A percentile compares a stretch with the other conserved stretches of the same genome.
phyloP scores from a whole-genome alignment of 2,329 filamentous ascomycete genomes.

The Helotiales sp. region DNA sequence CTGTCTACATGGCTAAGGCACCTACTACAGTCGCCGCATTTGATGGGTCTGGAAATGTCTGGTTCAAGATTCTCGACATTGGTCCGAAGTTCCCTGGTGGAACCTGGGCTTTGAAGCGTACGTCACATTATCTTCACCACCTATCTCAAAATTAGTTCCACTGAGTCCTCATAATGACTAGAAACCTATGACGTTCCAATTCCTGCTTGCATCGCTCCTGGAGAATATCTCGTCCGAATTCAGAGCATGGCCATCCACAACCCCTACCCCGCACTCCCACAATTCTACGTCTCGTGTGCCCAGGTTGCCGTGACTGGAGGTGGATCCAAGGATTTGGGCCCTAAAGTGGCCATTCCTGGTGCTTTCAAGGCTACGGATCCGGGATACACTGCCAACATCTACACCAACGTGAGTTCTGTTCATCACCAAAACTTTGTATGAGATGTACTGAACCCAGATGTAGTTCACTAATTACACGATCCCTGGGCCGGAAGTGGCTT shows the following conservation, averaged over 20 bases:
- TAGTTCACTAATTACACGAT: slow-evolving; percentile 29
- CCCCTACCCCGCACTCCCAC: slow-evolving; percentile 35
- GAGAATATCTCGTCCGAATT: slow-evolving; percentile 39
- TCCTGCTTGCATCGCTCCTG: slow-evolving; percentile 33
- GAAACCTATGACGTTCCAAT: slow-evolving; percentile 38
- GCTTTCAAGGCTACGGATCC: slow-evolving; percentile 29
- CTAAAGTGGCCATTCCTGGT: slow-evolving; percentile 36
- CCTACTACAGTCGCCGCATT: slow-evolving; percentile 41
- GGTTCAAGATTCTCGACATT: slow-evolving; percentile 46
- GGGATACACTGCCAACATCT: slow-evolving; percentile 27
- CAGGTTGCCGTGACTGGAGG: slow-evolving; percentile 38
- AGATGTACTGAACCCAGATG: not conserved
- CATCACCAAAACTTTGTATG: too few species aligned
- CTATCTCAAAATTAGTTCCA: not conserved
- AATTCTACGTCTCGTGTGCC: slow-evolving; percentile 41
- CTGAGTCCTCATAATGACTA: not conserved
- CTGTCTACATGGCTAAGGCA: slow-evolving; percentile 45
- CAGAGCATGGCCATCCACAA: slow-evolving; percentile 40
- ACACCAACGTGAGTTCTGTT: slow-evolving; percentile 12
- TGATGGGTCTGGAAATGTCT: slow-evolving; percentile 44
- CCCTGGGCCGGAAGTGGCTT: slow-evolving; percentile 25
- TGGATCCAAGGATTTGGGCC: slow-evolving; percentile 28
- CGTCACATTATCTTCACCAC: not conserved
- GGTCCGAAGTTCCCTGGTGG: slow-evolving; percentile 37
- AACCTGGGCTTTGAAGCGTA: slow-evolving; percentile 38